phyloP scores from a whole-genome alignment of 106 monocot genomes.

The Dioscorea zingiberensis region DNA sequence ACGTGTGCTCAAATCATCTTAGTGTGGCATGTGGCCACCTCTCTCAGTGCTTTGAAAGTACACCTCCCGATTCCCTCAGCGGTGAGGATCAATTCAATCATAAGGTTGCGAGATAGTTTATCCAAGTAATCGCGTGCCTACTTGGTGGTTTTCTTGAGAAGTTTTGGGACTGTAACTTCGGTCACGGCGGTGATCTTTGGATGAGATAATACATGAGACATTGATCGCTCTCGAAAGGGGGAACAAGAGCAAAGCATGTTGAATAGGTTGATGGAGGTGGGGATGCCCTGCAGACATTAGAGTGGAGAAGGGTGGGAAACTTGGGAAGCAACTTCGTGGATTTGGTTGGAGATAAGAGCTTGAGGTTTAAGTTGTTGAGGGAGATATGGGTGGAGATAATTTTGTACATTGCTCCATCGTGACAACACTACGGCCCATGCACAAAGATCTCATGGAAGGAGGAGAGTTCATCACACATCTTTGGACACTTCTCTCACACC shows the following conservation, averaged over 20 bases:
- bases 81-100: not conserved
- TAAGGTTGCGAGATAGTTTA: not conserved
- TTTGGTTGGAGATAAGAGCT: not conserved
- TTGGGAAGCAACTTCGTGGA: not conserved
- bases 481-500: conserved; percentile 13
- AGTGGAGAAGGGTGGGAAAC: not conserved
- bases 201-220: not conserved
- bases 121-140: conserved; percentile 8
- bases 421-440: not conserved
- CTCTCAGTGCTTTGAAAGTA: no score
- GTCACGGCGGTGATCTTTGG: not conserved
- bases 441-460: not conserved
- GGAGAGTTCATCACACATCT: conserved; percentile 23
- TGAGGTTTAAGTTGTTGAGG: conserved; percentile 6
- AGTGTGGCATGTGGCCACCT: conserved; percentile 15
- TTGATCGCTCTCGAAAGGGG: not conserved
- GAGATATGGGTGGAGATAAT: conserved; percentile 13
- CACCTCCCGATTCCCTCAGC: not conserved
- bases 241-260: not conserved
- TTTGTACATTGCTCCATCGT: conserved; percentile 13
- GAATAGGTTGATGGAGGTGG: not conserved
- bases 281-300: not conserved
- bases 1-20: not conserved
- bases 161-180: not conserved
- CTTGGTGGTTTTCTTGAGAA: not conserved